Evolutionary conservation across 306 rosid genomes (phyloP).

Genomic region (Trifolium pratense): DNA sequence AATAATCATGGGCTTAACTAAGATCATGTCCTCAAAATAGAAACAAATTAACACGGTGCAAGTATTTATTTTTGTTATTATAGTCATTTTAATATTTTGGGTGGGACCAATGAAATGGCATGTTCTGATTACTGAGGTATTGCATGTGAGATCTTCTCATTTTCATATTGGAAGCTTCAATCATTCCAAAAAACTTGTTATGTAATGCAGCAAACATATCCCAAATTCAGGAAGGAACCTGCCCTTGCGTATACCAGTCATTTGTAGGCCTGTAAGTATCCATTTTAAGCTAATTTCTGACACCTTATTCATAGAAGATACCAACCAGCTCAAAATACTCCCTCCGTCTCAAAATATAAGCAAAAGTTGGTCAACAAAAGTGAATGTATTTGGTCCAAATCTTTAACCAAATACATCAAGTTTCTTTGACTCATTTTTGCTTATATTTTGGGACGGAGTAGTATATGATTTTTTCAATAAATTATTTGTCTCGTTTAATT

Average conservation of each 20-base stretch:
- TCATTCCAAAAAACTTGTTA: not conserved
- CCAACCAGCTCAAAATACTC: not conserved
- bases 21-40: conserved; percentile 9
- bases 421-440: too few species aligned
- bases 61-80: not conserved
- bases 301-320: not conserved
- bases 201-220: too few species aligned
- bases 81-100: not conserved
- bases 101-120: conserved; percentile 16
- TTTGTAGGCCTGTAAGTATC: not conserved
- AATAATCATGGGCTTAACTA: not conserved
- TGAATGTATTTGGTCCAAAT: too few species aligned
- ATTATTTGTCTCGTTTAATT: not conserved
- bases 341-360: too few species aligned
- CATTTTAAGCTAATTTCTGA: not conserved
- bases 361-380: too few species aligned
- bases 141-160: conserved; percentile 26
- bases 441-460: too few species aligned
- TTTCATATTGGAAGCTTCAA: not conserved
- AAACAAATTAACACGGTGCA: not conserved
- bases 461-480: not conserved
- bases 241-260: not conserved
- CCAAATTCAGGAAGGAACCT: too few species aligned
- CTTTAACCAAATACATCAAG: too few species aligned
- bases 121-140: conserved; percentile 1